Evolutionary conservation across 139 green algal genomes (phyloP).

Genomic region (Coccomyxa sp.): DNA sequence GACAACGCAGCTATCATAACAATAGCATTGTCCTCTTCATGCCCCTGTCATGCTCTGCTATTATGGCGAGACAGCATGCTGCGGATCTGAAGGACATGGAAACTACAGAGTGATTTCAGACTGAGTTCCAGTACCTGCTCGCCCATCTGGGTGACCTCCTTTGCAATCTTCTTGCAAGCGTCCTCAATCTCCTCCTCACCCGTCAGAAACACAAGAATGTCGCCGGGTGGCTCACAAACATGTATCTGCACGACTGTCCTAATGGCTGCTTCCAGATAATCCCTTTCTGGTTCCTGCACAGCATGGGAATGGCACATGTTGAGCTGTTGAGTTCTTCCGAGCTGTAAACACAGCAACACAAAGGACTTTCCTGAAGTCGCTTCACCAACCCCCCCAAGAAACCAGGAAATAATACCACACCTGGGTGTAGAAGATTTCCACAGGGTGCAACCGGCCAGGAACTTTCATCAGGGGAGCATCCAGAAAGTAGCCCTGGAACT

Average conservation of each 20-base stretch:
- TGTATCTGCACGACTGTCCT: constrained; percentile 97
- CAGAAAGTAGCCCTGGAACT: constrained; percentile 98
- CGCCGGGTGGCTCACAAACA: constrained; percentile 75
- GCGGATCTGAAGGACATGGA: no score
- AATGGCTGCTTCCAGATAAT: constrained; percentile 98
- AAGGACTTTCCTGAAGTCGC: no score
- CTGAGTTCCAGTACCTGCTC: background rate
- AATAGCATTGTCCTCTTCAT: no score
- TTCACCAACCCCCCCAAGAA: no score
- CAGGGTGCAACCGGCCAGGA: constrained; percentile 92
- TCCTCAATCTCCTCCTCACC: constrained; percentile 99
- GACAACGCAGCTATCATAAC: no score
- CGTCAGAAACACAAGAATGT: constrained; percentile 98
- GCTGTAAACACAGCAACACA: no score
- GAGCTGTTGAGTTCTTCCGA: background rate
- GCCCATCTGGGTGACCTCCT: constrained; percentile 50
- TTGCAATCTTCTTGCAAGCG: constrained; percentile 87
- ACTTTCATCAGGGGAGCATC: constrained; percentile 96
- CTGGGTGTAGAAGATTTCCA: constrained; percentile 99
- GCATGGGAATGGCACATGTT: background rate
- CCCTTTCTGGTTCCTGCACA: constrained; percentile 86
- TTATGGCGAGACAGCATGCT: no score
- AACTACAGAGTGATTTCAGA: no score
- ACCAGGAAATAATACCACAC: background rate
- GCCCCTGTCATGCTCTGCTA: no score